Base-by-base conservation (phyloP, 2,329 filamentous ascomycete species). In the Paracamarosporium sp. region DNA sequence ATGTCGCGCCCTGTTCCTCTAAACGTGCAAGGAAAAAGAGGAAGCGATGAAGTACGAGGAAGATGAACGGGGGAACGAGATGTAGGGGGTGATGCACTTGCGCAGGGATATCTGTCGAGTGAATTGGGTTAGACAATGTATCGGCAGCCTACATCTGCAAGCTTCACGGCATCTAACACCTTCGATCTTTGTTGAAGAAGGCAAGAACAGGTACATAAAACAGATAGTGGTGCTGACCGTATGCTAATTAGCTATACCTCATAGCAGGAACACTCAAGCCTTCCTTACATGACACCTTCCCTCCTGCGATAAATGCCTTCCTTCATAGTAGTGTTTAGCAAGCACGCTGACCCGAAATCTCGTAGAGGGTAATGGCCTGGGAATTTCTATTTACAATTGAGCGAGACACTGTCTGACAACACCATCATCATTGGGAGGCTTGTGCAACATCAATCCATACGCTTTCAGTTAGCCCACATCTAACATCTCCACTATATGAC, bases 1-100 rank as follows among this genome's bases (percentile, higher is more conserved):
- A 13, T 17, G 12, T 27, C 31, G 33, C 24, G 20, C 1, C 30
- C 35, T 8, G 2, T 30, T 43, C 43, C 9, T 30, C 52, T 0
- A 60, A 57, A n/a, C 62, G 60, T 13, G 50, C 44, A 3, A 70
- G 59, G 53, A 70, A 61, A 43, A 70, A 71, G 51, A 69, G 66
- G 56, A 62, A 58, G 35, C 69, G 65, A 33, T 55, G 44, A 12
- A 25, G 44, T 11, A 58, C 48, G n/a, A 11, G 4, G n/a, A 40
- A n/a, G 53, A 24, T 40, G n/a, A 50, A 13, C 15, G 17, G 33
- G 22, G 1, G 35, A 27, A 17, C n/a, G n/a, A n/a, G 25, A 12
- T 17, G 15, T 7, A 33, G 40, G 22, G 33, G 33, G 5, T 35
- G 33, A n/a, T n/a, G 7, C 12, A 3, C 12, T 22, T 17, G 17